These are phyloP conservation scores for Drechslerella dactyloides DNA, from an alignment of 2,329 filamentous ascomycete genomes.

Conservation along the genomic window DNA sequence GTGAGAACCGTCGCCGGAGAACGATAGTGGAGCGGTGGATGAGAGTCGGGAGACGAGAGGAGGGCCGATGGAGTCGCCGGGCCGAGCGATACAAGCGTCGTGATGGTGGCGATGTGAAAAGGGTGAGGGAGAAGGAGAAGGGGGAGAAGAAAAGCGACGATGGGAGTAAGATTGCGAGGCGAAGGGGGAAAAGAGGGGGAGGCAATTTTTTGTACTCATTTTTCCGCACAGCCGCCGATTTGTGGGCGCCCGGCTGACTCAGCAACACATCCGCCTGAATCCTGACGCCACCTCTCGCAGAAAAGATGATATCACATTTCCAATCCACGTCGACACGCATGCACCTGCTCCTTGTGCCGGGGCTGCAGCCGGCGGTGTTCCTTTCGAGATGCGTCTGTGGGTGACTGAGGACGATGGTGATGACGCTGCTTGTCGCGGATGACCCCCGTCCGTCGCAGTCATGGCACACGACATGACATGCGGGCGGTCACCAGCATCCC, in stretches of 20 bases:
- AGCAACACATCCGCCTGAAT: slow-evolving; percentile 14
- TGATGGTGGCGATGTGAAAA: background rate
- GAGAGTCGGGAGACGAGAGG: slow-evolving; percentile 2
- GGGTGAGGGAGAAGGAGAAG: background rate
- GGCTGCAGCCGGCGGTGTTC: no score
- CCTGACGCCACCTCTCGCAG: background rate
- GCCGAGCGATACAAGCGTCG: background rate
- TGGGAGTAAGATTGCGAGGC: slow-evolving; percentile 14
- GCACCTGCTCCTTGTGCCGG: background rate
- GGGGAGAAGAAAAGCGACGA: slow-evolving; percentile 10
- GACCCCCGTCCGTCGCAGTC: no score
- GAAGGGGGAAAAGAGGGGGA: slow-evolving; percentile 43
- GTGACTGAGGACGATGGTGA: no score
- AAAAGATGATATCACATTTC: background rate
- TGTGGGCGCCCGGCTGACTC: slow-evolving; percentile 35
- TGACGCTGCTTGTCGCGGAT: no score
- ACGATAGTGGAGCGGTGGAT: background rate
- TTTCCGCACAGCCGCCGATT: slow-evolving; percentile 8
- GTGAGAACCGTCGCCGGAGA: background rate
- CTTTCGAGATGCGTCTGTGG: no score
- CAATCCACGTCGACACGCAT: no score
- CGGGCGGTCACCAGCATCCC: background rate
- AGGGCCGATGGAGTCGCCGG: slow-evolving; percentile 6
- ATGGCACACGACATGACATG: background rate
- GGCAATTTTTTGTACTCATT: slow-evolving; percentile 33